Base-by-base conservation (phyloP, 1,139 yeast species). In the Komagataea norvegica region DNA sequence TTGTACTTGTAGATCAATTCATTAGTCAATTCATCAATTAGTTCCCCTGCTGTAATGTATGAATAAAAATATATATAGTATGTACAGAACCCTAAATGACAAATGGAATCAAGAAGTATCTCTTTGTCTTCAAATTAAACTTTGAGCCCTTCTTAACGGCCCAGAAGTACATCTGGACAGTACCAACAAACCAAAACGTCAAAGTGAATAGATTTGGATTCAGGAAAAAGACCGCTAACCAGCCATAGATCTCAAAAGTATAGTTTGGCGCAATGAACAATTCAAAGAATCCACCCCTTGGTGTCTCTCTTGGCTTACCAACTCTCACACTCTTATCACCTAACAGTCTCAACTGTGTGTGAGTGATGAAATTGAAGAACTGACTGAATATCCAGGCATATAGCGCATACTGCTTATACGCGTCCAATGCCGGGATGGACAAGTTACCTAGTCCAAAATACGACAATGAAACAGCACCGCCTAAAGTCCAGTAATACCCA, bases 401-500 rank as follows among this genome's bases (percentile, higher is more conserved):
- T 17, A 65, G 62, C 35, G 74, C 60, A 25, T 37, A 42, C 9
- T 43, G 35, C n/a, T 33, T 30, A 26, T 37, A 20, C 13, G 41
- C 41, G 8, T 32, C 31, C 24, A 39, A 31, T 11, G 31, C 29
- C 8, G 56, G 47, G 37, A 59, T 54, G 36, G 55, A 54, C 25
- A 56, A 47, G 31, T 49, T 40, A 3, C 94, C 93, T 5, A 82
- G 76, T 46, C 85, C 89, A 32, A 79, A 68, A 47, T 84, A 81
- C 50, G 70, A 76, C 3, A 87, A 76, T 37, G 85, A 68, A 48
- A 77, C 69, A 25, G 84, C 59, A 2, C 97, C 97, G 31, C 91
- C 82, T 46, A 91, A 67, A 22, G 86, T 59, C 96, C 97, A 89
- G 65, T 91, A 91, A 60, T 91, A 96, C 47, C 74, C 69, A 26